Evolutionary conservation across 768 basidiomycete genomes (phyloP), one percentile per base, ranked within the genome.

Genomic region (Pulveroboletus ravenelii): DNA sequence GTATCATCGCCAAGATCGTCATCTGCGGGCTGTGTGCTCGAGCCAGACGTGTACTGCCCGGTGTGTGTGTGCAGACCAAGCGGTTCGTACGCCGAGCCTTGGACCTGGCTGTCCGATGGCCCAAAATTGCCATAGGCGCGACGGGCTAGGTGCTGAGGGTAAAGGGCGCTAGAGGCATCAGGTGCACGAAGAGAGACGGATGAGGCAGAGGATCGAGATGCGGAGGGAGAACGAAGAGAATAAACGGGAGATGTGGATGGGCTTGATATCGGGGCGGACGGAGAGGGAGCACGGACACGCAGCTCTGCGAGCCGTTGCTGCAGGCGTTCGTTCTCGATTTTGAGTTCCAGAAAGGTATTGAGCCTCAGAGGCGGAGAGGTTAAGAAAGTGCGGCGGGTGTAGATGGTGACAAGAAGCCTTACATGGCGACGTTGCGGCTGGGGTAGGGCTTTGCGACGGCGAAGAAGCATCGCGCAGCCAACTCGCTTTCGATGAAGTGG

Each of bases 251-350:
- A 45, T 17, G 51, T 36, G 17, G 61, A 51, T 44, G 54, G 51
- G 20, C 47, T 56, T 6, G 59, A 43, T 37, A 50, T 45, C 35
- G 52, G 46, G 41, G 48, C 36, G 38, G 61, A 47, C n/a, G 59
- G 51, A 0, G 59, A 59, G 23, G 63, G 44, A 2, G 55, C 56
- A 18, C 56, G 54, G 15, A 62, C 55, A n/a, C 72, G 71, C 20
- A 78, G 64, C 38, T 78, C 76, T 2, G 69, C 63, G 31, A 86
- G 67, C 25, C 83, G 81, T 52, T 79, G 78, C 56, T 86, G 77
- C 37, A 96, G 68, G 13, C 83, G 78, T 65, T 90, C 87, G 65
- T 96, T 93, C 70, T 94, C 91, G 49, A 85, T 73, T 67, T 92
- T 93, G 44, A 95, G 78, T 61, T 95, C 93, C 32, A 96, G 60